Evolutionary conservation across 441 rosid genomes (phyloP).

Genomic region (Melastoma candidum): DNA sequence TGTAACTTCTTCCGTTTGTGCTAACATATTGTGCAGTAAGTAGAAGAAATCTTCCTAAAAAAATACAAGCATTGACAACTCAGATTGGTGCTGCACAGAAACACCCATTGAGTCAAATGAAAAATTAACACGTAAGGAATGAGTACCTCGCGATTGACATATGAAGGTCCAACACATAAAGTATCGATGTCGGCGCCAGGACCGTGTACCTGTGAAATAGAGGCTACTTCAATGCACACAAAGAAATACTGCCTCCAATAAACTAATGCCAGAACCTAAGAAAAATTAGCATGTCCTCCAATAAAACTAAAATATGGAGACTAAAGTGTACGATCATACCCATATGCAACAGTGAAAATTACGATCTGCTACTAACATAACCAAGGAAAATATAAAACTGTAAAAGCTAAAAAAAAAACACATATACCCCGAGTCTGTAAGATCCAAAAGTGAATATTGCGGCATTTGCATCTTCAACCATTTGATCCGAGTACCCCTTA

Average conservation of each 20-base stretch:
- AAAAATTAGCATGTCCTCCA: background rate
- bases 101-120: no score
- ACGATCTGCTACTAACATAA: background rate
- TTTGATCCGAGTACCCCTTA: conserved; percentile 53
- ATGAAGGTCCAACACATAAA: conserved; percentile 64
- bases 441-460: conserved; percentile 62
- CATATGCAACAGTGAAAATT: background rate
- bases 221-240: conserved; percentile 1
- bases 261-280: background rate
- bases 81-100: no score
- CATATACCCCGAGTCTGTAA: conserved; percentile 60
- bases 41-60: conserved; percentile 56
- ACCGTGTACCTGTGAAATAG: conserved; percentile 45
- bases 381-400: background rate
- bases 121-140: no score
- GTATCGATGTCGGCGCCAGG: conserved; percentile 65
- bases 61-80: background rate
- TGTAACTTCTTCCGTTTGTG: conserved; percentile 50
- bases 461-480: conserved; percentile 74
- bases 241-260: background rate
- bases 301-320: no score
- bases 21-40: conserved; percentile 38
- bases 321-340: no score
- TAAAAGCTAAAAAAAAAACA: background rate
- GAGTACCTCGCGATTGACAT: conserved; percentile 57